Conservation (phyloP, 345 rosid genomes). For the Citrus trifoliata region DNA sequence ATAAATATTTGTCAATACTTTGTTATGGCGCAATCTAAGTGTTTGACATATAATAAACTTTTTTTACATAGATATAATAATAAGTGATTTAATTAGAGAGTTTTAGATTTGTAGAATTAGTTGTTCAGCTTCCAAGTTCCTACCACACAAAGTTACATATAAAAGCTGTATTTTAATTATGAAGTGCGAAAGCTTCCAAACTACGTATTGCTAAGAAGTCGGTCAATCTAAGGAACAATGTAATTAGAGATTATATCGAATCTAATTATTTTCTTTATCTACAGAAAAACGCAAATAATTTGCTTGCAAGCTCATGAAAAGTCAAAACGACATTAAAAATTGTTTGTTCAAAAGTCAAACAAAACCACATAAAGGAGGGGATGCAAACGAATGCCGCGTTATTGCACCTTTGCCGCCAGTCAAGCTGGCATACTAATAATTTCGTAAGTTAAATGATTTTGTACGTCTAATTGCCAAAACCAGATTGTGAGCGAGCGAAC, state of each 20-base stretch:
- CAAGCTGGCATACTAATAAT: not conserved
- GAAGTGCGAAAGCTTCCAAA: not conserved
- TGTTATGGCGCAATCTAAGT: no score
- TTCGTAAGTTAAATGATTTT: not conserved
- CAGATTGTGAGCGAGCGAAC: not conserved
- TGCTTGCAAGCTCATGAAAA: not conserved
- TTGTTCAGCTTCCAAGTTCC: not conserved
- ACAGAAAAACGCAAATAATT: not conserved
- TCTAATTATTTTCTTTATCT: not conserved
- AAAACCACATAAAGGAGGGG: not conserved
- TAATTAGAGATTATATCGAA: not conserved
- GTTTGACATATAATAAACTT: no score
- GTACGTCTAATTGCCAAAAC: not conserved
- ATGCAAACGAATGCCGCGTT: not conserved
- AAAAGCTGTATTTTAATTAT: not conserved
- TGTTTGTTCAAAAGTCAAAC: not conserved
- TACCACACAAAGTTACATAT: not conserved
- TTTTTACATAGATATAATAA: no score
- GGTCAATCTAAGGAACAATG: not conserved
- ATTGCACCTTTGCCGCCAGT: not conserved
- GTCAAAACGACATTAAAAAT: constrained; percentile 1
- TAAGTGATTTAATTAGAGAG: not conserved
- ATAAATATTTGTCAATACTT: no score
- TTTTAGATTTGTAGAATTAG: not conserved
- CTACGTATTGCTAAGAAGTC: not conserved